Evolutionary conservation across 805 yeast species (phyloP).

Genomic region (Yarrowia deformans): DNA sequence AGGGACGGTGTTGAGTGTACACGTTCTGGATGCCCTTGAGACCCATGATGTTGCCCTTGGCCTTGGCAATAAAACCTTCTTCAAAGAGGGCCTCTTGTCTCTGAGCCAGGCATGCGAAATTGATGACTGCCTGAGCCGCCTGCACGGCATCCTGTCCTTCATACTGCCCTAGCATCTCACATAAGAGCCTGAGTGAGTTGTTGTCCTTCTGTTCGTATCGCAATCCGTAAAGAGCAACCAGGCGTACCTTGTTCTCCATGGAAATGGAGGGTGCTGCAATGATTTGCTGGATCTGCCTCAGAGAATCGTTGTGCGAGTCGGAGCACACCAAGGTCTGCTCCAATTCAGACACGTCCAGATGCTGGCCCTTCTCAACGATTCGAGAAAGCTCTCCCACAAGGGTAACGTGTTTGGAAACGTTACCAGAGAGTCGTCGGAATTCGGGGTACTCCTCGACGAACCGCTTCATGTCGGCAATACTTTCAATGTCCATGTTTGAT

Average conservation of each 20-base stretch:
- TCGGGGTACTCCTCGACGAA: slow-evolving; percentile 95
- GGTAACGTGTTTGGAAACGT: slow-evolving; percentile 91
- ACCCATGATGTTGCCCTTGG: slow-evolving; percentile 55
- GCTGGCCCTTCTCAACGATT: slow-evolving; percentile 63
- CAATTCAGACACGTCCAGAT: slow-evolving; percentile 87
- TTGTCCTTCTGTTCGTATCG: slow-evolving; percentile 65
- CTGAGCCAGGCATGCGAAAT: slow-evolving; percentile 55
- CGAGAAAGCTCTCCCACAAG: slow-evolving; percentile 86
- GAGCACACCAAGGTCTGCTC: slow-evolving; percentile 84
- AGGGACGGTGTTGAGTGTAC: slow-evolving; percentile 90
- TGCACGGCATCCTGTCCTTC: slow-evolving; percentile 51
- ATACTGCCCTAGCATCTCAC: slow-evolving; percentile 43
- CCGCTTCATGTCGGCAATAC: slow-evolving; percentile 87
- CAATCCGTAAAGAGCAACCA: slow-evolving; percentile 75
- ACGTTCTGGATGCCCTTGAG: slow-evolving; percentile 59
- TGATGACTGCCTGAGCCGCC: slow-evolving; percentile 55
- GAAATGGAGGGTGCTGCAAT: slow-evolving; percentile 55
- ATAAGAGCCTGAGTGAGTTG: slow-evolving; percentile 52
- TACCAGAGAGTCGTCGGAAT: slow-evolving; percentile 83
- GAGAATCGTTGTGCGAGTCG: slow-evolving; percentile 64
- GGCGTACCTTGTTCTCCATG: slow-evolving; percentile 68
- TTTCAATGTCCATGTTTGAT: slow-evolving; percentile 70
- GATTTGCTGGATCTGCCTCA: slow-evolving; percentile 62
- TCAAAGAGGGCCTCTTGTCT: slow-evolving; percentile 56
- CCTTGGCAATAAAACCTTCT: slow-evolving; percentile 53